Base-by-base conservation (phyloP, 1,284 basidiomycete genomes). In the Inonotus obliquus region DNA sequence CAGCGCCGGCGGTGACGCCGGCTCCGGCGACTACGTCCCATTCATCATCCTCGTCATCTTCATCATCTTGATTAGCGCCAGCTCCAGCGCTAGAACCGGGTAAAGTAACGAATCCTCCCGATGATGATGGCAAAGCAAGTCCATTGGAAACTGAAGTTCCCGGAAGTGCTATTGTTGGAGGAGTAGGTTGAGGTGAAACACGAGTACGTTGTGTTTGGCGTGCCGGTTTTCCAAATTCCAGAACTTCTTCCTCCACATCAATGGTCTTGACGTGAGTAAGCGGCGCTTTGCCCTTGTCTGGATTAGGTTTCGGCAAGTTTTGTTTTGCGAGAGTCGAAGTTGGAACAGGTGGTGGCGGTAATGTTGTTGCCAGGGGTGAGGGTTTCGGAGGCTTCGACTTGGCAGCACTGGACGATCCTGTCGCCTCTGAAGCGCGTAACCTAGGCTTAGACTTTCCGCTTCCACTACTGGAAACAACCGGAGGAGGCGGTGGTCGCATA, bases 21-120 rank as follows among this genome's bases (percentile, higher is more conserved):
- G 57, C 29, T 39, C 77, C 54, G 78, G 73, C 63, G 27, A 73
- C 69, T 57, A 71, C 71, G 9, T 72, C 71, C 29, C 71, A 72
- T 4, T 81, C 80, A 51, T 86, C 80, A 51, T 86, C 84, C 7
- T 61, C 82, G 59, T 84, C 83, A 2, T 75, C 65, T 14, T 62
- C 59, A 2, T 54, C 45, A 32, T 51, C 35, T 41, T 25, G 29
- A 44, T 44, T 44, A 44, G 41, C 41, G 17, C 10, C 41, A n/a
- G 17, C 32, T 25, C 17, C 38, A 13, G 54, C 32, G 21, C 19
- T 60, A 53, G 61, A 60, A 1, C 65, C 58, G 55, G 65, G 61
- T 29, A 69, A 64, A 35, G 69, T 39, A 21, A 67, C 60, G 25
- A 65, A 45, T 52, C 44, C 32, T 64, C 53, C 29, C 69, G 70